Evolutionary conservation across 2,329 filamentous ascomycete genomes (phyloP).

Genomic region (Stemphylium lycopersici): DNA sequence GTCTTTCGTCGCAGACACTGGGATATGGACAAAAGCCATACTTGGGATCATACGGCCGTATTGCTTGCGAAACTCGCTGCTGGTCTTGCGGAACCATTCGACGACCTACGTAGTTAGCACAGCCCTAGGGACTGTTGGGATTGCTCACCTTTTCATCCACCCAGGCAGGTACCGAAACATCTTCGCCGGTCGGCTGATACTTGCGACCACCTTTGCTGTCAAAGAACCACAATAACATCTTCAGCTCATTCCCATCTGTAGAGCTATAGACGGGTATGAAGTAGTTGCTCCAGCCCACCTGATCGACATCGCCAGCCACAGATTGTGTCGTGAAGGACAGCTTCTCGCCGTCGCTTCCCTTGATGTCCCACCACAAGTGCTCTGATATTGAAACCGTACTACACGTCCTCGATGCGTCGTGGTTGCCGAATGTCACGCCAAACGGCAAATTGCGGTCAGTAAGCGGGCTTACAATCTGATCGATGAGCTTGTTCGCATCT

Average conservation of each 20-base stretch:
- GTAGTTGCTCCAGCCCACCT: conserved; percentile 57
- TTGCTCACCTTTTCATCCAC: conserved; percentile 31
- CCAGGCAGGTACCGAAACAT: conserved; percentile 20
- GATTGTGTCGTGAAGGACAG: conserved; percentile 52
- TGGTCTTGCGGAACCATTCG: conserved; percentile 33
- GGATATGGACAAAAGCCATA: conserved; percentile 64
- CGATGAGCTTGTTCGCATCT: conserved; percentile 26
- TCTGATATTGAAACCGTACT: conserved; percentile 30
- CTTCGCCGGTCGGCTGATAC: conserved; percentile 23
- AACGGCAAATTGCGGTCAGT: conserved; percentile 62
- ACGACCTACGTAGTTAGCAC: conserved; percentile 29
- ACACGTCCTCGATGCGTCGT: conserved; percentile 57
- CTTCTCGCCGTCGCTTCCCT: conserved; percentile 56
- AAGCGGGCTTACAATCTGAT: conserved; percentile 51
- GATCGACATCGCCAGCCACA: conserved; percentile 47
- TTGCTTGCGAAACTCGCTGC: conserved; percentile 20
- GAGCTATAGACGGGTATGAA: conserved; percentile 58
- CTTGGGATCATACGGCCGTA: conserved; percentile 53
- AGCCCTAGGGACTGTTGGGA: neutral
- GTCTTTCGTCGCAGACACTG: conserved; percentile 31
- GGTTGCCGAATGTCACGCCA: conserved; percentile 75
- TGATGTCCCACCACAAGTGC: conserved; percentile 48
- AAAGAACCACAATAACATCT: conserved; percentile 73
- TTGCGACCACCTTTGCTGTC: conserved; percentile 53
- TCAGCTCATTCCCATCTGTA: conserved; percentile 42